Conservation (phyloP, 306 rosid genomes). For the Casuarina equisetifolia region DNA sequence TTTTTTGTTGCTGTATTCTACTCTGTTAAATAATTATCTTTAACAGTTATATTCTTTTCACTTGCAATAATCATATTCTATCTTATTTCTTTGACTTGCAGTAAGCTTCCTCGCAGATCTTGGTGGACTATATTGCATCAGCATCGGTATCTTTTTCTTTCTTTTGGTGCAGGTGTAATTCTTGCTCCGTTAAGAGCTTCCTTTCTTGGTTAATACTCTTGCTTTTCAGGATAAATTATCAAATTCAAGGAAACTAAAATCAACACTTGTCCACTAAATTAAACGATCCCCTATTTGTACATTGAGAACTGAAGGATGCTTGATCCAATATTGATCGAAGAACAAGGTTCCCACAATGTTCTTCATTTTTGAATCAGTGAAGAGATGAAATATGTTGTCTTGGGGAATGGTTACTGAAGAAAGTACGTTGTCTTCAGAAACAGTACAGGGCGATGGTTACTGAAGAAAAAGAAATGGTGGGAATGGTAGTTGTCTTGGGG, state of each 20-base stretch:
- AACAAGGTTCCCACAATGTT: neutral
- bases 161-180: conserved; percentile 73
- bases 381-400: neutral
- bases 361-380: neutral
- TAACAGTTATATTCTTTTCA: neutral
- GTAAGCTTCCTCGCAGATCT: conserved; percentile 98
- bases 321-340: neutral
- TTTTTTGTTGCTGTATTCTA: neutral
- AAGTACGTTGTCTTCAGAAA: neutral
- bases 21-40: neutral
- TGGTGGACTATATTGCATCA: conserved; percentile 94
- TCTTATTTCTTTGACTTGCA: conserved; percentile 36
- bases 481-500: neutral
- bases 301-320: neutral
- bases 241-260: neutral
- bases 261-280: neutral
- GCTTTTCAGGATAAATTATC: neutral
- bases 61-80: conserved; percentile 23
- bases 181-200: conserved; percentile 14
- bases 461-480: neutral
- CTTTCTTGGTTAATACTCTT: conserved; percentile 9
- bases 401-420: neutral
- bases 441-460: neutral
- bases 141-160: conserved; percentile 81
- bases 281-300: neutral